These are phyloP conservation scores for Candida frijolesensis DNA, from an alignment of 1,139 yeast species.

Conservation along the genomic window DNA sequence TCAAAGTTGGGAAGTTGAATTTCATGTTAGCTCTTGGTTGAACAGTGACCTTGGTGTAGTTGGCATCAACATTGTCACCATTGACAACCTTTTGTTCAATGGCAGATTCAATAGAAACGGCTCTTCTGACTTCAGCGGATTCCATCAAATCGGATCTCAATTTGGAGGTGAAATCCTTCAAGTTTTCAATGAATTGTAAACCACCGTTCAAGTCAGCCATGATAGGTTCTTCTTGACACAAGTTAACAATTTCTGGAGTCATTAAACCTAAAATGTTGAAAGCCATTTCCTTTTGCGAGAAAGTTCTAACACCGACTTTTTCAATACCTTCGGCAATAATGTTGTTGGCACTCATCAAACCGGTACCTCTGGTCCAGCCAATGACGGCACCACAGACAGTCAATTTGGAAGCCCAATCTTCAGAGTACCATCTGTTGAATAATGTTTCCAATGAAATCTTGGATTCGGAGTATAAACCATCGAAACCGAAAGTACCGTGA, in stretches of 20 bases:
- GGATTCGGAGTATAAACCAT: conserved; percentile 97
- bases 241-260: conserved; percentile 80
- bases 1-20: conserved; percentile 88
- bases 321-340: conserved; percentile 98
- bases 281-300: conserved; percentile 99
- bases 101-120: conserved; percentile 91
- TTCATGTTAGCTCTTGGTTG: conserved; percentile 95
- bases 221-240: conserved; percentile 92
- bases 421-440: conserved; percentile 98
- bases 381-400: conserved; percentile 97
- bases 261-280: conserved; percentile 93
- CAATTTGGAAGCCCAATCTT: conserved; percentile 92
- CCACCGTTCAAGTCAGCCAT: conserved; percentile 99
- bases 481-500: conserved; percentile 98
- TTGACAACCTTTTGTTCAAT: conserved; percentile 90
- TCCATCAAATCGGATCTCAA: conserved; percentile 82
- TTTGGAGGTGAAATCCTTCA: conserved; percentile 82
- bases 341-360: conserved; percentile 96
- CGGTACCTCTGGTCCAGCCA: conserved; percentile 99
- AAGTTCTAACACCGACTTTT: conserved; percentile 93
- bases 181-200: conserved; percentile 86
- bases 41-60: conserved; percentile 72
- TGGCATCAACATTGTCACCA: conserved; percentile 88
- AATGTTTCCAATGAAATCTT: conserved; percentile 92
- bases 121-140: conserved; percentile 90